Evolutionary conservation across 1,139 yeast species (phyloP).

Genomic region (Yamadazyma membranifaciens): DNA sequence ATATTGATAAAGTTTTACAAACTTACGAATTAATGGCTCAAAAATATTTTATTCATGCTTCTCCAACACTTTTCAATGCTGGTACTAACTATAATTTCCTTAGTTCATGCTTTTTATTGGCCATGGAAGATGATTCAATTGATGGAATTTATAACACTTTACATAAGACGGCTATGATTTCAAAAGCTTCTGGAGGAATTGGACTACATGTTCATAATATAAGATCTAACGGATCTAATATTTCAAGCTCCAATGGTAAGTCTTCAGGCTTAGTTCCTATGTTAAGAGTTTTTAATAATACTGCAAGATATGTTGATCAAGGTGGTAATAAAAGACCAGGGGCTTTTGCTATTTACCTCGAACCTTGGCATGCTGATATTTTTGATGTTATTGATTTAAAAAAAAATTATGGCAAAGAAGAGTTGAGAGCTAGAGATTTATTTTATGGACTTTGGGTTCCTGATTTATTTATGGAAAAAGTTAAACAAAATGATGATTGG

Average conservation of each 20-base stretch:
- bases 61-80: slow-evolving; percentile 55
- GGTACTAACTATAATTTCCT: slow-evolving; percentile 48
- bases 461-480: slow-evolving; percentile 57
- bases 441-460: slow-evolving; percentile 62
- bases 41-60: slow-evolving; percentile 53
- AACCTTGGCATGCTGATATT: slow-evolving; percentile 62
- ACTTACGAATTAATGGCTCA: slow-evolving; percentile 53
- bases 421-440: slow-evolving; percentile 53
- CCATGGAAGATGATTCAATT: slow-evolving; percentile 58
- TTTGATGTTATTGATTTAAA: slow-evolving; percentile 51
- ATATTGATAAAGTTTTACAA: slow-evolving; percentile 40
- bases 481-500: slow-evolving; percentile 50
- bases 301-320: slow-evolving; percentile 62
- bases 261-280: slow-evolving; percentile 59
- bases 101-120: slow-evolving; percentile 56
- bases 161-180: slow-evolving; percentile 53
- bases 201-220: slow-evolving; percentile 58
- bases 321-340: slow-evolving; percentile 66
- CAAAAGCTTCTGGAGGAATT: slow-evolving; percentile 60
- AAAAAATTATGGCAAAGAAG: slow-evolving; percentile 60
- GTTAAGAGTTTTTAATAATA: slow-evolving; percentile 57
- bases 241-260: slow-evolving; percentile 53
- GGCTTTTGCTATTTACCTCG: slow-evolving; percentile 59
- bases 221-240: slow-evolving; percentile 49
- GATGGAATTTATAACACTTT: slow-evolving; percentile 58